Evolutionary conservation across 345 rosid species (phyloP), one percentile per base, ranked within the genome.

Genomic region (Draba incana): DNA sequence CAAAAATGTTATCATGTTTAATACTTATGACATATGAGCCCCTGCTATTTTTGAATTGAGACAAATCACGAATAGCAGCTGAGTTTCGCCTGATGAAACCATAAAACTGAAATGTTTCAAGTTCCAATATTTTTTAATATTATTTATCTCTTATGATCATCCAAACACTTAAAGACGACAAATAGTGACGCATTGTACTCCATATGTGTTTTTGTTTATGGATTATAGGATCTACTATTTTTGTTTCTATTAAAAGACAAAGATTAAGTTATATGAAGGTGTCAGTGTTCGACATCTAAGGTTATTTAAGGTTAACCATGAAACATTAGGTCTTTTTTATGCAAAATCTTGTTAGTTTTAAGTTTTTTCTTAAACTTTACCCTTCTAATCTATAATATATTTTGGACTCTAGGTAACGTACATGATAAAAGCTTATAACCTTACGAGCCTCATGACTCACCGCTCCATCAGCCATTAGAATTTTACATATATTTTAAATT

Each of bases 41-140:
- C 20, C 20, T 20, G 20, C 20, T 0, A 20, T 20, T 20, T 20
- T 20, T 20, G 20, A 20, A 20, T 14, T 16, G 8, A 35, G 64
- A 68, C 64, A 70, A 50, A 52, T 13, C 25, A 13, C 38, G 20
- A 39, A 61, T 31, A 31, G 9, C 38, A 52, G 46, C 45, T 44
- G 39, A 33, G 45, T 52, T 61, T 53, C 63, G 57, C 49, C 47
- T 62, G 24, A 55, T 44, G 53, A 25, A 45, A 71, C 45, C 61
- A 60, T 30, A 41, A 6, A 71, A 41, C 48, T 62, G 24, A 71
- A 45, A 54, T 15, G 24, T 53, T 71, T 47, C 74, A 69, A 60
- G 67, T 59, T 69, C 62, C 68, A 23, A 71, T 11, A 62, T 35
- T 4, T 45, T 10, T 48, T 1, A 48, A 68, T 9, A 20, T 59